Base-by-base conservation (phyloP, 805 yeast species). In the Torulaspora gathmanii region DNA sequence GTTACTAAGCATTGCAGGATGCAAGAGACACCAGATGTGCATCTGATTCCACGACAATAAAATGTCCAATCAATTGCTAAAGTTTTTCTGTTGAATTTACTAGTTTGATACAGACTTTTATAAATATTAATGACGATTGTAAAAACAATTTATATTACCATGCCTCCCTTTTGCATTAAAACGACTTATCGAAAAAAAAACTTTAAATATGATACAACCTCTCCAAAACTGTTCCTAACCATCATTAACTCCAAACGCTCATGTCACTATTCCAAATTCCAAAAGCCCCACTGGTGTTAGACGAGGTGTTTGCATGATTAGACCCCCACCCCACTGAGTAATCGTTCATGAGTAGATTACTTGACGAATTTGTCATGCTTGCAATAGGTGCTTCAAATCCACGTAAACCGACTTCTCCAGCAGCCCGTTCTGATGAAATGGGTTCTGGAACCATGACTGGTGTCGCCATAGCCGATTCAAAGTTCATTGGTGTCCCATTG, bases 241-340 rank as follows among this genome's bases (percentile, higher is more conserved):
- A 29, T 42, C 30, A 31, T 26, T 41, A 66, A 48, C 69, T 64
- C 71, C 71, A 67, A 38, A 67, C 71, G 42, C 68, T 65, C 68
- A 64, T 65, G 44, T 65, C 66, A 45, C 54, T 62, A 44, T 57
- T 60, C 68, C 68, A 63, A 33, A 63, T 55, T 30, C 58, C 60
- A 44, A 51, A 49, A 17, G 55, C 37, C 34, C 46, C 43, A 40
- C 46, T 39, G 33, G 49, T 39, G 20, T 43, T 40, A 13, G 52
- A 49, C 41, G 48, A 47, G 16, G 42, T 46, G 20, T 46, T 46
- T 15, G 47, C 41, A 37, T 51, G 54, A 25, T 50, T 55, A 5
- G 57, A 50, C 19, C 61, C 61, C 62, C 61, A 57, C 10, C 53
- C 56, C 4, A 54, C 31, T 5, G 58, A 50, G n/a, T 58, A 53